These are phyloP conservation scores for Flaveria linearis DNA, from an alignment of 129 eudicot genomes.

Conservation along the genomic window DNA sequence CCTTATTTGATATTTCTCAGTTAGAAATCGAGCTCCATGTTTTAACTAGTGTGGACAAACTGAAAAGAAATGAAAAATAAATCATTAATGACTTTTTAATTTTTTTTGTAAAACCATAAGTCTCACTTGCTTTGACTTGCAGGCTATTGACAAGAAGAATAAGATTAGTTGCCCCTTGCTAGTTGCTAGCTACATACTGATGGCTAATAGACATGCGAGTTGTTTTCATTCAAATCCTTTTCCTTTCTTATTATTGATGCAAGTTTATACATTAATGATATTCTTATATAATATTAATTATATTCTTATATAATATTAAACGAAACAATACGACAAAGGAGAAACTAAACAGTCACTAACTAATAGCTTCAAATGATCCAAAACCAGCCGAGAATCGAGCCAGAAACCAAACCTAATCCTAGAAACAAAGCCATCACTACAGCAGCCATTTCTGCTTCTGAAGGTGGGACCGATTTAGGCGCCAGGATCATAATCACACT, in stretches of 20 bases:
- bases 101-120: not conserved
- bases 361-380: conserved; percentile 57
- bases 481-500: conserved; percentile 80
- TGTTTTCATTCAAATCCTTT: not conserved
- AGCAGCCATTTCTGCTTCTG: conserved; percentile 75
- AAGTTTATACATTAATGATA: too few relatives aligned
- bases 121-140: conserved; percentile 8
- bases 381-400: conserved; percentile 80
- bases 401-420: conserved; percentile 76
- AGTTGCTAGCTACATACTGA: not conserved
- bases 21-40: too few relatives aligned
- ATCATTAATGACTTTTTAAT: not conserved
- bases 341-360: not conserved
- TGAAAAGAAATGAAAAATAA: not conserved
- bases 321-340: conserved; percentile 18
- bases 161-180: conserved; percentile 8
- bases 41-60: not conserved
- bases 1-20: too few relatives aligned
- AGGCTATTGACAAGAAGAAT: conserved; percentile 10
- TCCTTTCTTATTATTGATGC: too few relatives aligned
- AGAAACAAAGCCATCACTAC: conserved; percentile 79
- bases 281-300: not conserved
- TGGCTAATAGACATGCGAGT: conserved; percentile 8
- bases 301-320: conserved; percentile 9
- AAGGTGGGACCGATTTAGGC: conserved; percentile 61